These are phyloP conservation scores for Quercus glauca DNA, from an alignment of 306 rosid species.

Conservation along the genomic window DNA sequence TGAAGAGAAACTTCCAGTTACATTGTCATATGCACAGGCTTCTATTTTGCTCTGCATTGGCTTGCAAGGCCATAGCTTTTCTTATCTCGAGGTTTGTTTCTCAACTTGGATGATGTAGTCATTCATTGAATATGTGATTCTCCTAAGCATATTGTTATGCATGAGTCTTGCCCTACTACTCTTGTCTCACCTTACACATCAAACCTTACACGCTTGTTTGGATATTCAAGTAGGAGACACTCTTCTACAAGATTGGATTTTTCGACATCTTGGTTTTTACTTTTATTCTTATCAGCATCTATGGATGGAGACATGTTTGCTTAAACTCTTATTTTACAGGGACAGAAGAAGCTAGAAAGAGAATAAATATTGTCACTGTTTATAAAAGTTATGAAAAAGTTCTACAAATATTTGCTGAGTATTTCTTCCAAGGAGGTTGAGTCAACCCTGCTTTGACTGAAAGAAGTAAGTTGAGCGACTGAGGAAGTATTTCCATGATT, in stretches of 20 bases:
- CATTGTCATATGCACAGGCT: slow-evolving; percentile 65
- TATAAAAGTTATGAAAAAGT: slow-evolving; percentile 75
- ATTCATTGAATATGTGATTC: background rate
- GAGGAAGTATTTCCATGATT: background rate
- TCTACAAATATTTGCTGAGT: slow-evolving; percentile 52
- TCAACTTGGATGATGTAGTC: background rate
- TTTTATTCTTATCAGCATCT: background rate
- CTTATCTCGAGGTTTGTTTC: slow-evolving; percentile 69
- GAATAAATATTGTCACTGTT: slow-evolving; percentile 74
- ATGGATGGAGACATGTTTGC: slow-evolving; percentile 17
- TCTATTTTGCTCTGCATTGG: slow-evolving; percentile 87
- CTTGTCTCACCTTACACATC: background rate
- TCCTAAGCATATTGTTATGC: slow-evolving; percentile 1
- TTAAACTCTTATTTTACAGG: slow-evolving; percentile 39
- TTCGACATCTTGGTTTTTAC: background rate
- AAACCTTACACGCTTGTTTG: background rate
- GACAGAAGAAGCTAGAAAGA: slow-evolving; percentile 65
- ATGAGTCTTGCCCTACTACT: background rate
- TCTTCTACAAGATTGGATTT: background rate
- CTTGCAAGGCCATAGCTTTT: slow-evolving; percentile 61
- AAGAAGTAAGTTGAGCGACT: slow-evolving; percentile 52
- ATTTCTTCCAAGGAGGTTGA: slow-evolving; percentile 67
- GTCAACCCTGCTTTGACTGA: slow-evolving; percentile 70
- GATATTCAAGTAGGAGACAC: background rate
- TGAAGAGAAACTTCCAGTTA: slow-evolving; percentile 65